phyloP scores from a whole-genome alignment of 78 protist species.

The Speleostelium caveatum region DNA sequence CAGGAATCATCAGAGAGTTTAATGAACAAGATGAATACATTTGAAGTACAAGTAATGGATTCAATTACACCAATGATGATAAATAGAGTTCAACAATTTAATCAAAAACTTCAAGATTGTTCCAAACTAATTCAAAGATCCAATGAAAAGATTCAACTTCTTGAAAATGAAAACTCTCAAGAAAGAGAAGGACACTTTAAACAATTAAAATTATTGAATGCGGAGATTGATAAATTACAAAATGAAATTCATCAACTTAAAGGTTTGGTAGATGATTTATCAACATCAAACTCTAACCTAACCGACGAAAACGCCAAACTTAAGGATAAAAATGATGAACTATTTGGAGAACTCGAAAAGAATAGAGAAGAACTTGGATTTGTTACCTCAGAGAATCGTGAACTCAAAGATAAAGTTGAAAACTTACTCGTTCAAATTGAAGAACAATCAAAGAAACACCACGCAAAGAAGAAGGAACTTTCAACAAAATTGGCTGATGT shows the following conservation, averaged over 20 bases:
- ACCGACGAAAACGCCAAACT: not conserved
- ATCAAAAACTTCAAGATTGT: no score
- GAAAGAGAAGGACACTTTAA: no score
- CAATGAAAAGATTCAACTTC: slow-evolving; percentile 2
- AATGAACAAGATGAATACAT: no score
- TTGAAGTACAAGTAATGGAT: no score
- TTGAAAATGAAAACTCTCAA: not conserved
- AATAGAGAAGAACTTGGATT: slow-evolving; percentile 16
- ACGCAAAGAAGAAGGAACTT: slow-evolving; percentile 16
- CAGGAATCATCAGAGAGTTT: no score
- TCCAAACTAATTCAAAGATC: no score
- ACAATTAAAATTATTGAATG: no score
- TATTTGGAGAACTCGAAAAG: not conserved
- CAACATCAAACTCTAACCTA: not conserved
- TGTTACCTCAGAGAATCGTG: not conserved
- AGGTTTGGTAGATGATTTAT: not conserved
- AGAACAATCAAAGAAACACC: slow-evolving; percentile 7
- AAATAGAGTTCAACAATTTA: no score
- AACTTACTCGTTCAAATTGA: not conserved
- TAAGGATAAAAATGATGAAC: not conserved
- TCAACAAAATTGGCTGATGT: slow-evolving; percentile 41
- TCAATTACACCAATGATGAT: no score
- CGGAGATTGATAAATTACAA: not conserved
- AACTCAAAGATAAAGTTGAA: slow-evolving; percentile 7
- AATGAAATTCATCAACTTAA: not conserved